Evolutionary conservation across 345 rosid genomes (phyloP), one percentile per base, ranked within the genome.

Genomic region (Microcos paniculata): DNA sequence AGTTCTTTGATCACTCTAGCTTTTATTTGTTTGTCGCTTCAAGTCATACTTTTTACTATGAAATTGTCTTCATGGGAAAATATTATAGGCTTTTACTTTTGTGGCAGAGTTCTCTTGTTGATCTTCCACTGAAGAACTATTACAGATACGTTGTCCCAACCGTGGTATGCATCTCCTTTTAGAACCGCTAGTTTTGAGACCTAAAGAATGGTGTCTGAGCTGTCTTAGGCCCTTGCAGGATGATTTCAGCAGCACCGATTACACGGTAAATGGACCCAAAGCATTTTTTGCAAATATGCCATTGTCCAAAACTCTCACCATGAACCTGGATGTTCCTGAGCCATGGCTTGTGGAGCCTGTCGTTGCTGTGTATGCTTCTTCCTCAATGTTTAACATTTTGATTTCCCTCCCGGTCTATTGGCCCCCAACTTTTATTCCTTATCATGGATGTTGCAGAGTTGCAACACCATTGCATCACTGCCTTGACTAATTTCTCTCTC

Each of bases 291-390:
- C 97, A 26, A 96, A 94, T 80, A 96, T 96, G 99, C 99, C 98
- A 59, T 79, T 94, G 78, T 92, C 99, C 52, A 96, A 96, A 81
- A 96, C 98, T 21, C 99, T 96, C 78, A 96, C 99, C 79, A 92
- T 96, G 99, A 96, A 96, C 86, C 95, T 96, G 72, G 99, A 96
- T 82, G 99, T 96, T 80, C 99, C 99, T 55, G 99, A 96, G 82
- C 97, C 99, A 58, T 96, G 99, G 99, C 99, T 96, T 83, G 90
- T 92, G 76, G 98, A 96, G 87, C 97, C 98, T 70, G 91, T 96
- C 62, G 71, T 94, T 85, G 98, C 99, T 77, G 87, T 96, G 99
- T 96, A 94, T 83, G 94, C 65, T 83, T 67, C 83, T 73, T 76
- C 55, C 77, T 72, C 49, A 28, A 40, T 58, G 56, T 43, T n/a